Conservation (phyloP, 345 rosid genomes). For the Populus alba region DNA sequence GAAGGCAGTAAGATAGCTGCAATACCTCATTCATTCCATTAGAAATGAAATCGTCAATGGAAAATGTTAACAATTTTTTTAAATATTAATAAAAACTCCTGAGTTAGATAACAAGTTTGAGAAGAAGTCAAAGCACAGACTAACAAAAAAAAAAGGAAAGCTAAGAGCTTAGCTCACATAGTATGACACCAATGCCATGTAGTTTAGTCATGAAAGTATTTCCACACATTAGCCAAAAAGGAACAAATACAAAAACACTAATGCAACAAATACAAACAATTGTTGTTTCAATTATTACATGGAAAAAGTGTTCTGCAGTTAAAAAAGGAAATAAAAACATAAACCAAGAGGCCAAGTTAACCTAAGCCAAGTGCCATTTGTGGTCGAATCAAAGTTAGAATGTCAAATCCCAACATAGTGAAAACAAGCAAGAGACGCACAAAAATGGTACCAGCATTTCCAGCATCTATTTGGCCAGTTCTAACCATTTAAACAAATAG, state of each 20-base stretch:
- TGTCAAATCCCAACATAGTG: background rate
- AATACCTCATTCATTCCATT: background rate
- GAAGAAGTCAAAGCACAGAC: background rate
- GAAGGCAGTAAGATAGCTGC: background rate
- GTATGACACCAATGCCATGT: background rate
- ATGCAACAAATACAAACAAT: background rate
- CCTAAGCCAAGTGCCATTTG: background rate
- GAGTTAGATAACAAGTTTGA: background rate
- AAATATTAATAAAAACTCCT: background rate
- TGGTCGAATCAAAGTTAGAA: background rate
- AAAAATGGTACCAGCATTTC: background rate
- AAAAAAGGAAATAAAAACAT: background rate
- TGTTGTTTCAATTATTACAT: background rate
- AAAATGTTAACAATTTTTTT: background rate
- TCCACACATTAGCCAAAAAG: background rate
- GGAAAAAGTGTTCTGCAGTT: background rate
- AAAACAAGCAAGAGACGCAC: background rate
- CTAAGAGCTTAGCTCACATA: background rate
- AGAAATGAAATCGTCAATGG: background rate
- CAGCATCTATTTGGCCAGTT: background rate
- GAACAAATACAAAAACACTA: background rate
- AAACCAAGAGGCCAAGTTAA: background rate
- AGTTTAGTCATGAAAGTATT: background rate
- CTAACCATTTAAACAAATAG: background rate
- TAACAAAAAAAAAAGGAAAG: background rate